These are phyloP conservation scores for Microstegium vimineum DNA, from an alignment of 176 grass and related monocot species.

Conservation along the genomic window DNA sequence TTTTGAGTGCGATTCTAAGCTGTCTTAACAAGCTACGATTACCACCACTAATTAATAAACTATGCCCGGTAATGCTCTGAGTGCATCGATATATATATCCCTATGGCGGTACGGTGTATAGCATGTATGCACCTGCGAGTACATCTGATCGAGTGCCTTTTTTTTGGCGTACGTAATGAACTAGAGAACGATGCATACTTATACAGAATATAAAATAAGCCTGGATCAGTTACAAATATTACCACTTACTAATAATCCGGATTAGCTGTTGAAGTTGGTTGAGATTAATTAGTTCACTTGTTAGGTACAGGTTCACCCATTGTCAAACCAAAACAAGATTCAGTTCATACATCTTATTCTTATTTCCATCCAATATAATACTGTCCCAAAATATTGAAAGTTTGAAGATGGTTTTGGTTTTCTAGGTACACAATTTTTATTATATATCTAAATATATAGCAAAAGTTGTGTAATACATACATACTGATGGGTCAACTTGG, in stretches of 20 bases:
- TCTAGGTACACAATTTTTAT: no score
- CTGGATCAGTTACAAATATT: not conserved
- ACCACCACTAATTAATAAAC: not conserved
- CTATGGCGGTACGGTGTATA: not conserved
- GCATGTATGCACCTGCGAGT: not conserved
- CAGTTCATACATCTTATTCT: conserved; percentile 23
- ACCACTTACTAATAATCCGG: not conserved
- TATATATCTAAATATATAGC: no score
- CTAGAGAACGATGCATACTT: not conserved
- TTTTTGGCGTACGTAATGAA: not conserved
- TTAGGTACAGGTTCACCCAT: conserved; percentile 10
- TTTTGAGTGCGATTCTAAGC: not conserved
- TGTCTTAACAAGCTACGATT: not conserved
- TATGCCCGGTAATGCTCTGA: not conserved
- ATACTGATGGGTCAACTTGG: no score
- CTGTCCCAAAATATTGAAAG: not conserved
- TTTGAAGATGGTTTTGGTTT: no score
- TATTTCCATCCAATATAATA: not conserved
- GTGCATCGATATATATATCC: no score
- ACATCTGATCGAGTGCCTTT: conserved; percentile 20
- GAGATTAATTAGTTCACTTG: not conserved
- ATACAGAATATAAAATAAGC: not conserved
- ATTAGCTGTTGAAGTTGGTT: conserved; percentile 19
- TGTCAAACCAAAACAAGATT: conserved; percentile 26
- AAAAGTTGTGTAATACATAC: no score